Evolutionary conservation across 768 basidiomycete genomes (phyloP).

Genomic region (Tulasnella sp.): DNA sequence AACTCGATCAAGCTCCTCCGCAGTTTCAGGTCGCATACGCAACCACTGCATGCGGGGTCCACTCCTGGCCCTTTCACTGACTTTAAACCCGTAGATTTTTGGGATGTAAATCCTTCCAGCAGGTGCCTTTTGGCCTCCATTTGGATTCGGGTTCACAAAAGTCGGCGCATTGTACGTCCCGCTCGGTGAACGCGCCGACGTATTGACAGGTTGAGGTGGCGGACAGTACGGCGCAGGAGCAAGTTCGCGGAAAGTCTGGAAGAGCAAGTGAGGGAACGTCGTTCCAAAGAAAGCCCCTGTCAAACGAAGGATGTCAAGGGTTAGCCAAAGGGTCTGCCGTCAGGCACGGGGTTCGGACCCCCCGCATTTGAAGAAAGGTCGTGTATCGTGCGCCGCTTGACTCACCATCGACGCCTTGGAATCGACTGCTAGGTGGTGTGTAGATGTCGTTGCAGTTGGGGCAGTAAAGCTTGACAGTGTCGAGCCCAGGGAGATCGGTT

Average conservation of each 20-base stretch:
- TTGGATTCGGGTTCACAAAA: conserved; percentile 82
- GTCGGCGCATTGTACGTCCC: conserved; percentile 29
- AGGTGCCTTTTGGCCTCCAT: conserved; percentile 85
- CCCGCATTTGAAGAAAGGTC: background rate
- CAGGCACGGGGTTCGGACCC: background rate
- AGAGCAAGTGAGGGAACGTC: conserved; percentile 96
- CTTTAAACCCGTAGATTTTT: conserved; percentile 95
- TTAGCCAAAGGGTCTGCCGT: background rate
- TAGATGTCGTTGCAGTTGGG: conserved; percentile 98
- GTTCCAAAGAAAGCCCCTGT: conserved; percentile 98
- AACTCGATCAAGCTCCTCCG: conserved; percentile 76
- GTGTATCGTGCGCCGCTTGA: conserved; percentile 17
- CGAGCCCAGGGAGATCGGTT: conserved; percentile 90
- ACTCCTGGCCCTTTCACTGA: conserved; percentile 88
- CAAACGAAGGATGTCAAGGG: background rate
- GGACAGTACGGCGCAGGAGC: conserved; percentile 85
- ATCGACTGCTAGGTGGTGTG: conserved; percentile 89
- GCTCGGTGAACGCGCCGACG: conserved; percentile 40
- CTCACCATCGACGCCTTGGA: conserved; percentile 92
- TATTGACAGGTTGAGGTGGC: conserved; percentile 43
- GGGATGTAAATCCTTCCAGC: conserved; percentile 84
- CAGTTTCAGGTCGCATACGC: conserved; percentile 74
- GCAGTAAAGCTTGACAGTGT: conserved; percentile 97
- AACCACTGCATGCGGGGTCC: conserved; percentile 98
- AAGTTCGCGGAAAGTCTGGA: conserved; percentile 96